Percentiles rank a stretch among this genome's conserved stretches.
These are phyloP conservation scores for Tolypocladium sp. DNA, from an alignment of 2,329 filamentous ascomycete species.

Conservation along the genomic window DNA sequence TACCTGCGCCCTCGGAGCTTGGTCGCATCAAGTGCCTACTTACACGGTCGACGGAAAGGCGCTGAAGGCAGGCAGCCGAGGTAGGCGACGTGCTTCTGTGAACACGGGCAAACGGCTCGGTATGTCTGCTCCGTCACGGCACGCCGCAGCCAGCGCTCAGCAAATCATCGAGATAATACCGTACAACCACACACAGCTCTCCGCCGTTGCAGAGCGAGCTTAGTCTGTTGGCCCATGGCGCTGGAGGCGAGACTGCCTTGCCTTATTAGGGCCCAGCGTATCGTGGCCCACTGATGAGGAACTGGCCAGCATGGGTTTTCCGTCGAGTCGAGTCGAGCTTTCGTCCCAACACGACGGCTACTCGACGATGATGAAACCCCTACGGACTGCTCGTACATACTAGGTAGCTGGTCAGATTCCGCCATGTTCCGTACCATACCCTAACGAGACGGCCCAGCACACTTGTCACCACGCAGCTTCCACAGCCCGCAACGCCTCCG, in stretches of 20 bases:
- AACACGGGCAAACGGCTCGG: neutral
- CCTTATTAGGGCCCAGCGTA: too few species aligned
- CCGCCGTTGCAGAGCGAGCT: neutral
- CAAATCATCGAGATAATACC: neutral
- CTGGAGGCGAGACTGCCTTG: neutral
- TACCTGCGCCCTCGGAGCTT: neutral
- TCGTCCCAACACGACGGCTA: neutral
- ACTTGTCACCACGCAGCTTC: neutral
- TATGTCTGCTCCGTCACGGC: neutral
- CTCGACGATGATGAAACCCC: neutral
- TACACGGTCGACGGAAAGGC: neutral
- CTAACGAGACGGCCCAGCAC: neutral
- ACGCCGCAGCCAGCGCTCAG: neutral
- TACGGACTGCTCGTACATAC: neutral
- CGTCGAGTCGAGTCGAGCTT: neutral
- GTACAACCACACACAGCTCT: neutral
- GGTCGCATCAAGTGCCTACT: neutral
- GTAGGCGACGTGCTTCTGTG: neutral
- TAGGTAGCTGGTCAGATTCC: neutral
- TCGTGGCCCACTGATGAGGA: neutral
- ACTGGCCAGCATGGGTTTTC: neutral
- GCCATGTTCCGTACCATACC: neutral
- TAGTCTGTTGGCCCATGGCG: neutral
- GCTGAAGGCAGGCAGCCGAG: neutral
- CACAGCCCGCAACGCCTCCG: neutral